Base-by-base conservation (phyloP, 306 rosid species). In the Astragalus glycyphyllos region DNA sequence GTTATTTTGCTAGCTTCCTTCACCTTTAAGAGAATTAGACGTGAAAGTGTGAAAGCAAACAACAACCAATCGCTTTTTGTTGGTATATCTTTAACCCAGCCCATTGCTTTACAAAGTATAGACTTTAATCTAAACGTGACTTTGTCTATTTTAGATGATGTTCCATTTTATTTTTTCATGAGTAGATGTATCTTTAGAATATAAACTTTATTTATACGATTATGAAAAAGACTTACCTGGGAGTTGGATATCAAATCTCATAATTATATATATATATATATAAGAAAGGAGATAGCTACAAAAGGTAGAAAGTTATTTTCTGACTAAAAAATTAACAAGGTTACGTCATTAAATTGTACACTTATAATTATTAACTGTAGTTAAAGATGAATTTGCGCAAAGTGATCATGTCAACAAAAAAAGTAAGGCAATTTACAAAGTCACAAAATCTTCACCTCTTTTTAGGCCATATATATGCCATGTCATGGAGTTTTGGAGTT, bases 401-500 rank as follows among this genome's bases (percentile, higher is more conserved):
- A 26, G 55, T 44, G 31, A 45, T 16, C 23, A 45, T 20, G 20
- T 53, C 23, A 37, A n/a, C 15, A 34, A 48, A 38, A 54, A 40
- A 54, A 38, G n/a, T 38, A 23, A 41, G 9, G 26, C 3, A 5
- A 40, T 4, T 42, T 11, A 5, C 29, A 70, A 70, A 56, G 66
- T 55, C 37, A 50, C 11, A 4, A 17, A 5, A 7, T 17, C 7
- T 44, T 54, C 11, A 15, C 75, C n/a, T 31, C 15, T 44, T 57
- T 65, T 26, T n/a, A 47, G 13, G 71, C 10, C 71, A 46, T 13
- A 20, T 20, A n/a, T 2, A 2, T 23, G 40, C 54, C 32, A 29
- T 70, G 42, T 70, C 57, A 42, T 57, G 44, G 26, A 37, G 65
- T 34, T 55, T 53, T 40, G 8, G 3, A 58, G 15, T 69, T 69